A percentile compares a stretch with the other conserved stretches of the same genome.
Evolutionary conservation across 225 moss, liverwort and hornwort species (phyloP).

Genomic region (Pseudisothecium myosuroides): DNA sequence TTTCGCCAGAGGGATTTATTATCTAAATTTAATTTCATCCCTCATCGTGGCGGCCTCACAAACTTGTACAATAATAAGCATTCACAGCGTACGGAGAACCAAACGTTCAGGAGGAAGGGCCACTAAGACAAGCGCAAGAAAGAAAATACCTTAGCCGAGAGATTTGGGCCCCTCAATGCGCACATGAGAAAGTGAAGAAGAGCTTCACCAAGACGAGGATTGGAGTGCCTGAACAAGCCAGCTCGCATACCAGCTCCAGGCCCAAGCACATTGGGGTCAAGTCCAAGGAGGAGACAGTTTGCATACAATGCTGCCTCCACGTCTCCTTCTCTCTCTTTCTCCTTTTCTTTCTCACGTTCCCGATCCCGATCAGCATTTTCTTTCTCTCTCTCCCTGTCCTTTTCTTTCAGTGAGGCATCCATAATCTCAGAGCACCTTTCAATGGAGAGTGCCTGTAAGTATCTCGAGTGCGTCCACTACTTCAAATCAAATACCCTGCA

Average conservation of each 20-base stretch:
- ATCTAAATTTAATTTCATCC: background rate
- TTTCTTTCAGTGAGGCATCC: constrained; percentile 37
- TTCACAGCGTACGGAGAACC: background rate
- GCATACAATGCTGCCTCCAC: constrained; percentile 92
- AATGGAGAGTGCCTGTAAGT: background rate
- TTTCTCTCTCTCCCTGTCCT: constrained; percentile 65
- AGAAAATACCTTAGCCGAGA: constrained; percentile 60
- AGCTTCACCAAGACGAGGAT: constrained; percentile 93
- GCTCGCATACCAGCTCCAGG: constrained; percentile 68
- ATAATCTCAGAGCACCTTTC: constrained; percentile 11
- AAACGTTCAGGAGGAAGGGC: background rate
- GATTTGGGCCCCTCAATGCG: constrained; percentile 73
- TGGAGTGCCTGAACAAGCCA: constrained; percentile 89
- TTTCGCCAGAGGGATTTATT: background rate
- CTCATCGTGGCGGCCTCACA: background rate
- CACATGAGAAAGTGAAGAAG: constrained; percentile 90
- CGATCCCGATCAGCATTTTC: constrained; percentile 67
- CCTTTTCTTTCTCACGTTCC: constrained; percentile 83
- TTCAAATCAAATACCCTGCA: constrained; percentile 5
- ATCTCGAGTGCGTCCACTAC: background rate
- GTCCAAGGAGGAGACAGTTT: constrained; percentile 88
- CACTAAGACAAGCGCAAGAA: background rate
- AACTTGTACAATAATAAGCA: background rate
- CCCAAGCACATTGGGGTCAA: constrained; percentile 76
- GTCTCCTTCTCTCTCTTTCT: constrained; percentile 80